A percentile compares a stretch with the other conserved stretches of the same genome.
These are phyloP conservation scores for Angomonas deanei DNA, from an alignment of 208 protist species.

Conservation along the genomic window DNA sequence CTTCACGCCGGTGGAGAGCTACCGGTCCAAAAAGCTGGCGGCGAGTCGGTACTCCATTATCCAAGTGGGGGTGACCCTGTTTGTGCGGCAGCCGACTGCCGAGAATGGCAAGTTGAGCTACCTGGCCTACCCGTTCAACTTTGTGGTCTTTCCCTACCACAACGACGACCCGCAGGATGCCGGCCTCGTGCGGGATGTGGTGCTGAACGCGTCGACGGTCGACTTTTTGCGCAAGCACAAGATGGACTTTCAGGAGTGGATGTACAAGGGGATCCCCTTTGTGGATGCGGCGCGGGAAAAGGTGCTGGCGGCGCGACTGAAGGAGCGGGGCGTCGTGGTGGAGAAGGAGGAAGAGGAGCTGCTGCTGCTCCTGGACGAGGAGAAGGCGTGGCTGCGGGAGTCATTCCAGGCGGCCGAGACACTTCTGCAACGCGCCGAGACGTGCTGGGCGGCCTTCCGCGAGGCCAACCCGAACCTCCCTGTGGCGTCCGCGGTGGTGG, in stretches of 20 bases:
- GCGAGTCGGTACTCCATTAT: slow-evolving; percentile 73
- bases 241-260: slow-evolving; percentile 82
- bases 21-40: slow-evolving; percentile 51
- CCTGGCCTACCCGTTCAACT: slow-evolving; percentile 66
- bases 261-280: slow-evolving; percentile 57
- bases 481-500: slow-evolving; percentile 5
- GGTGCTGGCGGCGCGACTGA: slow-evolving; percentile 17
- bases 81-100: slow-evolving; percentile 23
- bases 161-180: slow-evolving; percentile 28
- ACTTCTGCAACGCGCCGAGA: slow-evolving; percentile 26
- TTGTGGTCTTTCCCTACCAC: slow-evolving; percentile 62
- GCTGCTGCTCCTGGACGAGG: slow-evolving; percentile 35
- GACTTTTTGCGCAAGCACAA: slow-evolving; percentile 61
- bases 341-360: slow-evolving; percentile 2
- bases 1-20: slow-evolving; percentile 50
- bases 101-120: slow-evolving; percentile 15
- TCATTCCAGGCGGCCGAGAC: slow-evolving; percentile 14
- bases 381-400: slow-evolving; percentile 40
- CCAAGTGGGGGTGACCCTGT: slow-evolving; percentile 79
- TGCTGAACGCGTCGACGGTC: slow-evolving; percentile 52
- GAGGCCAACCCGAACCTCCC: slow-evolving; percentile 1
- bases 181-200: slow-evolving; percentile 25
- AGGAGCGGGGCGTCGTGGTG: background rate
- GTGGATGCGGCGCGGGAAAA: slow-evolving; percentile 32
- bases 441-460: slow-evolving; percentile 1